Percentiles rank a stretch among this genome's conserved stretches.
phyloP scores from a whole-genome alignment of 2,329 filamentous ascomycete genomes.

The Macrophomina tecta region DNA sequence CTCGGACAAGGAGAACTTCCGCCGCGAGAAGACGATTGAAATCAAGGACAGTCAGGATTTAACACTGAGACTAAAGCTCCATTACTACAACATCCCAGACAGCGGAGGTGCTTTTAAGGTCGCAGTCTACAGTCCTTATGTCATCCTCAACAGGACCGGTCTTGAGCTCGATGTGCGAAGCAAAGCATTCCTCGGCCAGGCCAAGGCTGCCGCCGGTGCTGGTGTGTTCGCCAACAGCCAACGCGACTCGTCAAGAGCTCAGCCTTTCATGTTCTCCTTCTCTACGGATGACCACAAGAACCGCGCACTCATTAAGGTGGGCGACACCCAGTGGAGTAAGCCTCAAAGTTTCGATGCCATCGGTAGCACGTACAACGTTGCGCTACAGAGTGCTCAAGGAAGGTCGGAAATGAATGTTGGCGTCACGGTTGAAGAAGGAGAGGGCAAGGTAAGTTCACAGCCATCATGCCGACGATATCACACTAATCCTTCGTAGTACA shows the following conservation, averaged over 20 bases:
- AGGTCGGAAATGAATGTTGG: constrained; percentile 88
- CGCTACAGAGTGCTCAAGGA: constrained; percentile 74
- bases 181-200: constrained; percentile 85
- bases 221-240: constrained; percentile 62
- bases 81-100: constrained; percentile 89
- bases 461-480: not conserved
- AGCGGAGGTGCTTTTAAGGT: constrained; percentile 96
- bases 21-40: constrained; percentile 76
- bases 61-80: constrained; percentile 79
- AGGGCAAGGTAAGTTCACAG: constrained; percentile 71
- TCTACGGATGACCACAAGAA: constrained; percentile 88
- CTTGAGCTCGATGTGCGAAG: constrained; percentile 85
- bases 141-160: constrained; percentile 94
- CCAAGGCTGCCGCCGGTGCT: constrained; percentile 83
- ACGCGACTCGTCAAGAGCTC: constrained; percentile 67
- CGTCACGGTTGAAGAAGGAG: constrained; percentile 84
- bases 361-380: constrained; percentile 87
- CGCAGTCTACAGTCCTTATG: constrained; percentile 92
- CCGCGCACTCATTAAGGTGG: constrained; percentile 83
- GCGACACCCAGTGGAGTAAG: constrained; percentile 93
- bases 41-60: constrained; percentile 87
- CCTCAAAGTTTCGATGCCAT: constrained; percentile 98
- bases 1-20: constrained; percentile 84
- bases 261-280: constrained; percentile 97
- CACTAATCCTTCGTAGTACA: constrained; percentile 63